These are phyloP conservation scores for Solanum chilense DNA, from an alignment of 257 asterid genomes.

Conservation along the genomic window DNA sequence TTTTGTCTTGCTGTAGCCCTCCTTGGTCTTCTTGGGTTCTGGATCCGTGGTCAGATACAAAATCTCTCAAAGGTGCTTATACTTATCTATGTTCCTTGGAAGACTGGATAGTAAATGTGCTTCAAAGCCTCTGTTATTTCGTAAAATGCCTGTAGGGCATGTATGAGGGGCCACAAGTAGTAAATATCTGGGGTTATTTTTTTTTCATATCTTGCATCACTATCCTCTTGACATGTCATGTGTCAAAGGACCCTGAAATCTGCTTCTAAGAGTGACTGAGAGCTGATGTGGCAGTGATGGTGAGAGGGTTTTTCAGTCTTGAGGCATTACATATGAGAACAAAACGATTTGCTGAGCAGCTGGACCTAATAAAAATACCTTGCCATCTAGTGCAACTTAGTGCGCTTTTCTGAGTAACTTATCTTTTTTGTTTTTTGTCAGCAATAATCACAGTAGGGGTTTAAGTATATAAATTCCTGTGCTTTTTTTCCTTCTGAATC, in stretches of 20 bases:
- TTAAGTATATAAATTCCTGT: background rate
- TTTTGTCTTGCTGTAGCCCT: slow-evolving; percentile 73
- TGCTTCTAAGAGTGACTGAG: background rate
- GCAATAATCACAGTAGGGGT: background rate
- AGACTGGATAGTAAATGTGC: background rate
- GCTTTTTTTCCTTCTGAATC: background rate
- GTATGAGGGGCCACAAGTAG: background rate
- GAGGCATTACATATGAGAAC: background rate
- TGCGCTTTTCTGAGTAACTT: background rate
- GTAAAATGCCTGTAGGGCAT: background rate
- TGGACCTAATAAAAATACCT: background rate
- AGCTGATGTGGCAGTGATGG: background rate
- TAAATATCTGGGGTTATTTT: background rate
- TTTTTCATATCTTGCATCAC: background rate
- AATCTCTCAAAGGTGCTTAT: slow-evolving; percentile 61
- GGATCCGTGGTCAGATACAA: slow-evolving; percentile 62
- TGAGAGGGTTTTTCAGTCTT: background rate
- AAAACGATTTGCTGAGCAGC: background rate
- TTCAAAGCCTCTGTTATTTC: background rate
- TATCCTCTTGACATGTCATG: background rate
- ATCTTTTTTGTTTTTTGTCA: background rate
- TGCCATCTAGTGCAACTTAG: background rate
- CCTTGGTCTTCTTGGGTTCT: slow-evolving; percentile 51
- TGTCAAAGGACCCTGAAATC: background rate
- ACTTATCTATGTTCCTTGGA: background rate